Conservation (phyloP, 441 rosid species). For the Arabidopsis hybrid region DNA sequence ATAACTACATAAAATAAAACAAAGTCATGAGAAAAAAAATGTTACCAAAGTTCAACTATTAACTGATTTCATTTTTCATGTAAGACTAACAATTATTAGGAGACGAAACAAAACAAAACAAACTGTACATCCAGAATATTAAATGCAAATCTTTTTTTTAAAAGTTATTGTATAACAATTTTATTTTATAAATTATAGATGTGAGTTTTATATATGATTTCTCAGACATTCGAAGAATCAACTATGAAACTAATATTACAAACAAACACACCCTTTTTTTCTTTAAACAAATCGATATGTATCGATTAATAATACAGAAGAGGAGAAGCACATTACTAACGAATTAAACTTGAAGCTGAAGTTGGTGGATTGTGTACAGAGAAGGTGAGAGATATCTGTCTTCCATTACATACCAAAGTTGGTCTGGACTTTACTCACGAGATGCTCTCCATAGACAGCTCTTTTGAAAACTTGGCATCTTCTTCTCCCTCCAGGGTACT, state of each 20-base stretch:
- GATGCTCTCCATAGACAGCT: constrained; percentile 86
- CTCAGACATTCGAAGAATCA: not conserved
- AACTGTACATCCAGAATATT: no score
- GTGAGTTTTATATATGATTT: no score
- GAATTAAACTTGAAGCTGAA: not conserved
- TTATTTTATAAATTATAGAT: no score
- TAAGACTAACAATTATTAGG: no score
- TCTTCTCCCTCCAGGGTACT: constrained; percentile 42
- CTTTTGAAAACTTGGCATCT: constrained; percentile 53
- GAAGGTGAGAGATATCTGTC: not conserved
- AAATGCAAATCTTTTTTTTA: no score
- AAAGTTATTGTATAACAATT: no score
- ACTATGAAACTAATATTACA: not conserved
- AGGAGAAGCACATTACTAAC: not conserved
- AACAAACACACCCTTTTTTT: not conserved
- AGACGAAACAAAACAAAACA: no score
- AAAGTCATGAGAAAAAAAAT: no score
- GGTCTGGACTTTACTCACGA: constrained; percentile 71
- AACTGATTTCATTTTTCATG: no score
- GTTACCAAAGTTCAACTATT: no score
- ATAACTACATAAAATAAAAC: no score
- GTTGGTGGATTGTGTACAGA: constrained; percentile 7
- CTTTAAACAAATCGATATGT: not conserved
- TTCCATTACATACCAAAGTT: constrained; percentile 56
- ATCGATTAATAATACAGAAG: not conserved